These are phyloP conservation scores for Clonostachys rosea DNA, from an alignment of 2,329 filamentous ascomycete species.

Conservation along the genomic window DNA sequence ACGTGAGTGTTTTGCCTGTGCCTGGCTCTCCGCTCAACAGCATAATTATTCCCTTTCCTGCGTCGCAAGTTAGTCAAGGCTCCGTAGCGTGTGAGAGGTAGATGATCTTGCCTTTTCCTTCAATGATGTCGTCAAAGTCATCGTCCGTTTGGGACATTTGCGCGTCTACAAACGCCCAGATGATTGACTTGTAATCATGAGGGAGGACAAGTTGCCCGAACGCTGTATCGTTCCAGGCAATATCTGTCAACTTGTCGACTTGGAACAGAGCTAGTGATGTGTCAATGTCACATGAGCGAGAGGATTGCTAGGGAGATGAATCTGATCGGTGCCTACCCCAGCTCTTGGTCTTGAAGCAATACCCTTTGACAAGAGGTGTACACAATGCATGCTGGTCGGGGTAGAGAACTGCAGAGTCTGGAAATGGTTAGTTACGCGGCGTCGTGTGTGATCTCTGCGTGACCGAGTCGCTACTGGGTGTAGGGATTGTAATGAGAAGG, in stretches of 20 bases:
- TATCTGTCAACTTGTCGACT: conserved; percentile 31
- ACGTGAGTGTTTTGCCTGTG: conserved; percentile 52
- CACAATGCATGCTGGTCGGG: background rate
- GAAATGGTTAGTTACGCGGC: no score
- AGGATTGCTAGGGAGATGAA: background rate
- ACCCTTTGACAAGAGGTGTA: background rate
- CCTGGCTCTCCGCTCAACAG: conserved; percentile 46
- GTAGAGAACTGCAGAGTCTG: no score
- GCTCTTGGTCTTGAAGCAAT: background rate
- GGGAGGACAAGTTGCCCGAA: conserved; percentile 41
- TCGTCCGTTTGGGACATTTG: conserved; percentile 22
- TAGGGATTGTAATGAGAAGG: no score
- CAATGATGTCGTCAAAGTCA: background rate
- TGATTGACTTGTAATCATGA: conserved; percentile 37
- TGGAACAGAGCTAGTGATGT: conserved; percentile 26
- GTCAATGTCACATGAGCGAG: background rate
- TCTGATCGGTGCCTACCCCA: background rate
- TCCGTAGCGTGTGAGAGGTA: no score
- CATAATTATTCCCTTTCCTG: conserved; percentile 32
- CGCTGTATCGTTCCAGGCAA: conserved; percentile 38
- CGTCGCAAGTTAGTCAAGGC: no score
- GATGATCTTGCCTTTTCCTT: background rate
- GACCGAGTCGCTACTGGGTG: no score
- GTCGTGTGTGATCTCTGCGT: no score
- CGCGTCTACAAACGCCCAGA: conserved; percentile 38